phyloP scores from a whole-genome alignment of 495 filamentous ascomycete species.

The Penicillium tannophilum region DNA sequence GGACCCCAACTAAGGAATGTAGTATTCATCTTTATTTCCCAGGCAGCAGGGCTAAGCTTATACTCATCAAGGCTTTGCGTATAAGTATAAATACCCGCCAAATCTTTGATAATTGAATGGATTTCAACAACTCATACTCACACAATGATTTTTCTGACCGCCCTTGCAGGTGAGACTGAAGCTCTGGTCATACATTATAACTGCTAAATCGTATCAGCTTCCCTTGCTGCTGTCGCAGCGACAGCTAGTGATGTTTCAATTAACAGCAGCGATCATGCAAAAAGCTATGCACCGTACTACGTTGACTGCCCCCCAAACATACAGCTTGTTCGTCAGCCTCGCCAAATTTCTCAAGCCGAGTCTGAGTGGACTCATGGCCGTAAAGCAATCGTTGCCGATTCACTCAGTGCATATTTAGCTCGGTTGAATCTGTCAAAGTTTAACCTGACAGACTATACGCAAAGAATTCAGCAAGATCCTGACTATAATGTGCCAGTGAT shows the following conservation, averaged over 20 bases:
- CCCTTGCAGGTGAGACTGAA: neutral
- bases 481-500: neutral
- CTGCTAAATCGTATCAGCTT: neutral
- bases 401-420: neutral
- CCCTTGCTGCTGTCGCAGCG: neutral
- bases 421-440: neutral
- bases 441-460: neutral
- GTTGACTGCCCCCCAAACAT: neutral
- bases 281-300: neutral
- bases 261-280: neutral
- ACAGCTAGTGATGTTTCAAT: neutral
- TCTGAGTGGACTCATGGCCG: neutral
- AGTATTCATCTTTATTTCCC: neutral
- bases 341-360: neutral
- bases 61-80: neutral
- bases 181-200: neutral
- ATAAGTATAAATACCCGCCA: neutral
- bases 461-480: neutral
- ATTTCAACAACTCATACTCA: neutral
- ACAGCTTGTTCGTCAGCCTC: neutral
- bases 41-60: neutral
- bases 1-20: neutral
- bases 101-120: neutral
- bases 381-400: slow-evolving; percentile 2
- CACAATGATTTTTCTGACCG: neutral